Evolutionary conservation across 352 stramenopile genomes (phyloP), one percentile per base, ranked within the genome.

Genomic region (Phytophthora sojae): DNA sequence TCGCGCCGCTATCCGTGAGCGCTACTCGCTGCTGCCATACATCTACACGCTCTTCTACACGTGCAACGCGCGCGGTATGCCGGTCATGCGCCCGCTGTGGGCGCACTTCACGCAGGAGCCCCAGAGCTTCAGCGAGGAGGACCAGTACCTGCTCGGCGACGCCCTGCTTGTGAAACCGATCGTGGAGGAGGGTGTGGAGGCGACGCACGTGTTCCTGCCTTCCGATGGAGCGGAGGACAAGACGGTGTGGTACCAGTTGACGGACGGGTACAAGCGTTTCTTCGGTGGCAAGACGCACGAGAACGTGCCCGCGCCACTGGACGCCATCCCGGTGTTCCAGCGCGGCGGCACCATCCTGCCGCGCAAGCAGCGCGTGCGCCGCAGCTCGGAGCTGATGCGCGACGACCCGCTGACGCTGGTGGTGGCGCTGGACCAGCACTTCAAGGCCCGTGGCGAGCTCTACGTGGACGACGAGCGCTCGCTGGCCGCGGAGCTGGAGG

Each of bases 391-490:
- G 21, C 83, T 98, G 35, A 99, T 99, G 98, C 85, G 75, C n/a
- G 83, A 92, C 35, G 98, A 99, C 73, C 98, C 98, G 35, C 98
- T 99, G 67, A 99, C 98, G 49, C 86, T 99, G 9, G 93, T 98
- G 37, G 84, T 99, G 66, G 92, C 97, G 23, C 79, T 99, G 39
- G 90, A 99, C 70, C 73, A 77, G 9, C 68, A 77, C 21, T 83
- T 88, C n/a, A 75, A 86, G 37, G 97, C 97, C 7, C 62, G 64
- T 3, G 98, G 98, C 14, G 60, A 79, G 26, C 82, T 99, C 0
- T 99, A 99, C 77, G 86, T 99, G 56, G 98, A 99, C 73, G 98
- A 99, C 69, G 95, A 99, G 84, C 78, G 86, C 51, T 98, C 89
- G n/a, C 79, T 93, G 44, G 90, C 80, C 29, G 84, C 86, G 35